Percentiles rank a stretch among this genome's conserved stretches.
phyloP scores from a whole-genome alignment of 1,284 basidiomycete species.

The Schizophyllum amplum region DNA sequence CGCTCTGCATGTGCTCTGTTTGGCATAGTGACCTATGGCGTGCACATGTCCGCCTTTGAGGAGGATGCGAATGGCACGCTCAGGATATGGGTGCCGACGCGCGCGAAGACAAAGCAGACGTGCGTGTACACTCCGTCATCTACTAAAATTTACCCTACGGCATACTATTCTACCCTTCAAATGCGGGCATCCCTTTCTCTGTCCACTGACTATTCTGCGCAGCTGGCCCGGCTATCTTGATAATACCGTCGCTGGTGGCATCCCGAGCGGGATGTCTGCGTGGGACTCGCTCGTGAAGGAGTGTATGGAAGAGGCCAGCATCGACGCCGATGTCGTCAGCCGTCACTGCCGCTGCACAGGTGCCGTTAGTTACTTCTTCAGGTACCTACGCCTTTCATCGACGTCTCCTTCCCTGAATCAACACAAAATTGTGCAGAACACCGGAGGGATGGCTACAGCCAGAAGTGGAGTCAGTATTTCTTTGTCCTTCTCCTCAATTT shows the following conservation, averaged over 20 bases:
- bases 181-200: too few relatives aligned
- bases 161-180: too few relatives aligned
- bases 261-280: conserved; percentile 65
- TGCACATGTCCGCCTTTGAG: conserved; percentile 73
- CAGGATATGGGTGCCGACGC: conserved; percentile 82
- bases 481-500: neutral
- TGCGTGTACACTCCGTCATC: conserved; percentile 32
- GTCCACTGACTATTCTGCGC: conserved; percentile 1
- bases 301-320: conserved; percentile 86
- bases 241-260: conserved; percentile 76
- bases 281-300: conserved; percentile 86
- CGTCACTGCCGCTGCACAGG: conserved; percentile 52
- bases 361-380: conserved; percentile 56
- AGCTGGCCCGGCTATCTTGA: conserved; percentile 75
- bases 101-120: conserved; percentile 84
- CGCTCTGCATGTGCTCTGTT: conserved; percentile 84
- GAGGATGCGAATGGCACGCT: conserved; percentile 39
- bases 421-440: too few relatives aligned
- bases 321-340: conserved; percentile 55
- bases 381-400: conserved; percentile 7
- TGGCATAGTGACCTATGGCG: conserved; percentile 84
- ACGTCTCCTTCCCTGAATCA: neutral
- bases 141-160: too few relatives aligned
- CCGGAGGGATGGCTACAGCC: conserved; percentile 76
- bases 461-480: conserved; percentile 62